Base-by-base conservation (phyloP, 2,329 filamentous ascomycete genomes). In the Lachnellula occidentalis region DNA sequence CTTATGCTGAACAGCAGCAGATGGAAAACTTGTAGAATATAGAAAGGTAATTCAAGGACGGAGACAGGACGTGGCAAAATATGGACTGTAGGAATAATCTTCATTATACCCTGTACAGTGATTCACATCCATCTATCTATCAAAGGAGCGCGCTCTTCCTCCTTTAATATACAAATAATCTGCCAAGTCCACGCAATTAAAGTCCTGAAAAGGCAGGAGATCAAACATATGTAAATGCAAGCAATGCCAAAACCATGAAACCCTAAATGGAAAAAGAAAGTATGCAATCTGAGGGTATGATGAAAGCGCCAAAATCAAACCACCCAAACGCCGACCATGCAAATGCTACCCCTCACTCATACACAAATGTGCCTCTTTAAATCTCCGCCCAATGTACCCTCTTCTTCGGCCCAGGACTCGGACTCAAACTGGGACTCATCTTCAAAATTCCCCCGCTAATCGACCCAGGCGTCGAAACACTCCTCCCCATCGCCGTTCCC, bases 371-470 rank as follows among this genome's bases (percentile, higher is more conserved):
- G 11, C 37, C 17, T 17, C 27, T 36, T 64, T 45, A 67, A 27
- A 62, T 41, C 12, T 43, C 24, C 7, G 61, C 64, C 65, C 66
- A 68, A 55, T 68, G 65, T 45, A 68, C 65, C 46, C 57, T 63
- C 61, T 68, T 68, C 62, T 67, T 68, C 42, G 53, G 45, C 50
- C 62, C 67, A 48, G 51, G 42, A 37, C 55, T 21, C 21, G 39
- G 54, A 8, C 34, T 45, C 15, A 42, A 31, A 4, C 21, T 45
- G 9, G 45, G 24, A 22, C 36, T 62, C 31, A 50, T 51, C 22
- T 41, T 54, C 50, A 43, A 47, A 36, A 53, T 57, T 41, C 36
- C 39, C 19, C 21, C 51, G 9, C 27, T 31, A 11, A 31, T 31
- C 27, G 9, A 11, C 27, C 27, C 27, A 37, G 61, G 61, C 22